Evolutionary conservation across 441 rosid species (phyloP).

Genomic region (Syzygium malaccense): DNA sequence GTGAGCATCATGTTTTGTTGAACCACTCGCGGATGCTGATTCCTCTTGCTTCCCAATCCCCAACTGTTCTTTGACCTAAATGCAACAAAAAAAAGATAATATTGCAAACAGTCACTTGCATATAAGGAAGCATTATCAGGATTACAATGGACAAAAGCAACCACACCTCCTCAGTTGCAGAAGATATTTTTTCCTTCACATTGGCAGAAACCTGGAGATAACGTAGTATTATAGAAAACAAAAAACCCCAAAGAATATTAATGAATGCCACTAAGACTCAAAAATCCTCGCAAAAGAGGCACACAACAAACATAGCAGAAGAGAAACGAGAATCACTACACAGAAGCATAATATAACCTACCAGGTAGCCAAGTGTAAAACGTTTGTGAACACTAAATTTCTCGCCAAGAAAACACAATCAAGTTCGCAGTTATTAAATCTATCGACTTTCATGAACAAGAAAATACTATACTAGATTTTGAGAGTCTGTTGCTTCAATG

Average conservation of each 20-base stretch:
- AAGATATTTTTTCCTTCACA: slow-evolving; percentile 70
- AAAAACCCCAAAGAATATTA: neutral
- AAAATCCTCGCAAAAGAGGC: neutral
- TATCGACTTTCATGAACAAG: neutral
- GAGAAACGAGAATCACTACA: neutral
- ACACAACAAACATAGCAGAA: neutral
- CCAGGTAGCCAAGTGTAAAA: neutral
- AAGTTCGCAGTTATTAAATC: neutral
- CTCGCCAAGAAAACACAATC: neutral
- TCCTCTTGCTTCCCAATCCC: slow-evolving; percentile 47
- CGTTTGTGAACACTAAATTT: neutral
- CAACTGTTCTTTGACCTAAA: slow-evolving; percentile 74
- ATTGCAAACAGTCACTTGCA: neutral
- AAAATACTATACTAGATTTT: neutral
- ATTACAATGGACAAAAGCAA: neutral
- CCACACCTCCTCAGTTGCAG: slow-evolving; percentile 84
- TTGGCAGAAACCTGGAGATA: slow-evolving; percentile 63
- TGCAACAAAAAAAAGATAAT: neutral
- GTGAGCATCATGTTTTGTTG: slow-evolving; percentile 22
- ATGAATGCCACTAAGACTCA: neutral
- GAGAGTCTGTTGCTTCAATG: neutral
- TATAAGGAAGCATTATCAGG: neutral
- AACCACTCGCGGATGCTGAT: slow-evolving; percentile 27
- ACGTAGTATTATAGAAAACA: neutral
- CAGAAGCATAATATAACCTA: neutral